Percentiles rank a stretch among this genome's conserved stretches.
These are phyloP conservation scores for Nicotiana rustica DNA, from an alignment of 305 asterid species.

Conservation along the genomic window DNA sequence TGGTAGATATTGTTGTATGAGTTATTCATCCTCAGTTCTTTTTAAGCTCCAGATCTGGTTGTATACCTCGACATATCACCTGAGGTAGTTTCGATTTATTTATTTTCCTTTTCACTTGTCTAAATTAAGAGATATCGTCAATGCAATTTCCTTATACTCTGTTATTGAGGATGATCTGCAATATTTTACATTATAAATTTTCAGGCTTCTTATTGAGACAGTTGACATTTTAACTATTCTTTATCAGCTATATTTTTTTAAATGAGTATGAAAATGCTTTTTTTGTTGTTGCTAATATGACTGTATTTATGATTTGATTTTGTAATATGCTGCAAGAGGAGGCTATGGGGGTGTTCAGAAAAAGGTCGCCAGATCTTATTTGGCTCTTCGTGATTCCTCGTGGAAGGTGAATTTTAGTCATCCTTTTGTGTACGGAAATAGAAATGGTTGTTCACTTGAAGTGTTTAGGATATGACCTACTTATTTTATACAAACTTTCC, in stretches of 20 bases:
- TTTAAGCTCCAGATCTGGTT: constrained; percentile 93
- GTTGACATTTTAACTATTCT: neutral
- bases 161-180: neutral
- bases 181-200: neutral
- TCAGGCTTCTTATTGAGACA: neutral
- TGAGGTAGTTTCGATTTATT: constrained; percentile 57
- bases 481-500: neutral
- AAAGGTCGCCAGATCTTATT: constrained; percentile 66
- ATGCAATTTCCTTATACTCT: neutral
- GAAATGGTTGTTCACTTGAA: too few species aligned
- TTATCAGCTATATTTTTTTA: neutral
- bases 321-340: constrained; percentile 73
- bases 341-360: constrained; percentile 93
- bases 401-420: constrained; percentile 66
- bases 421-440: too few species aligned
- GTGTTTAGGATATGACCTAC: neutral
- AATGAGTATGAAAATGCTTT: neutral
- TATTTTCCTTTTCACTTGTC: neutral
- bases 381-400: constrained; percentile 59
- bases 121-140: neutral
- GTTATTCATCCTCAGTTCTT: too few species aligned
- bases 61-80: constrained; percentile 88
- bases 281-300: neutral
- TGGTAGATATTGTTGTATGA: too few species aligned
- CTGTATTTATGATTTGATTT: neutral